Base-by-base conservation (phyloP, 2,329 filamentous ascomycete genomes). In the Botrytis fabae region DNA sequence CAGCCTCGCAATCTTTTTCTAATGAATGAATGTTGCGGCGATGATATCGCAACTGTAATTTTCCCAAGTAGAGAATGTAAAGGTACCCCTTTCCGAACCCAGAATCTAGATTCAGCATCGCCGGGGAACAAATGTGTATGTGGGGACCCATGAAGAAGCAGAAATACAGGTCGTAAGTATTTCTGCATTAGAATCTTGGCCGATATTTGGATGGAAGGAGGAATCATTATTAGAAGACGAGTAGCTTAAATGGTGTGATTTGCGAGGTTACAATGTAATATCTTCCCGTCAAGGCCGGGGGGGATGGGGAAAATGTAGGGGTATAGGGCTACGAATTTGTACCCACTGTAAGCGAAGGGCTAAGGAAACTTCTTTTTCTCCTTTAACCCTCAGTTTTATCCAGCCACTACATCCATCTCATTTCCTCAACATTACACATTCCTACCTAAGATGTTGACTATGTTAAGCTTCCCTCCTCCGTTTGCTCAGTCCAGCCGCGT, bases 111-210 rank as follows among this genome's bases (percentile, higher is more conserved):
- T 54, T 54, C 28, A 68, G 20, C 7, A 40, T 68, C 35, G 35
- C 28, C 28, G 35, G 9, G 64, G 46, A 28, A 68, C 48, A 42
- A 57, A 68, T 68, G 25, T 57, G 46, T 25, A 25, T 10, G 35
- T 10, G 18, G 25, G 20, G 16, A 40, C 25, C 8, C 25, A 68
- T 4, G 48, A 66, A 40, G 20, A 51, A n/a, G 4, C 35, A 28
- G 16, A 22, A 68, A 28, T 20, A 25, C 25, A 32, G 40, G 61
- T 57, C 35, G 28, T 57, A 32, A 32, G 25, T 12, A 18, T 38
- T 32, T 68, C 65, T 57, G 65, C 48, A 57, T 42, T 18, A 10
- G 10, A 42, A 42, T 42, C 35, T 68, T 68, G 48, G 48, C 65
- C 25, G 8, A 32, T 9, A 16, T 57, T 2, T 28, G 42, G n/a